phyloP scores from a whole-genome alignment of 2,329 filamentous ascomycete genomes.

The Fusarium piperis region DNA sequence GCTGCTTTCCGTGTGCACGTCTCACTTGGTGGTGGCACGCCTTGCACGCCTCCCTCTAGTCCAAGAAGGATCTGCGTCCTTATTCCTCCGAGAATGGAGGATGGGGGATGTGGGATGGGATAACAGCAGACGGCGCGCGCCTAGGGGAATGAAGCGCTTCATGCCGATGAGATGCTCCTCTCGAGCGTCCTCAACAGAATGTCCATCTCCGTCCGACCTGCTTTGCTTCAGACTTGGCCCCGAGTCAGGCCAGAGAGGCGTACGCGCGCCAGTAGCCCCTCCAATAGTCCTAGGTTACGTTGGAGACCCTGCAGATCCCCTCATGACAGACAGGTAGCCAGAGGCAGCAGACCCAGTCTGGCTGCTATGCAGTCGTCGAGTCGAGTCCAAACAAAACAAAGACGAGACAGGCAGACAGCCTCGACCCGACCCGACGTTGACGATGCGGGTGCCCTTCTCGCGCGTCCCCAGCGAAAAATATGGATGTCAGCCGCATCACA shows the following conservation, averaged over 20 bases:
- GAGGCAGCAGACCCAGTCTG: constrained; percentile 1
- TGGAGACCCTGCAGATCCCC: constrained; percentile 17
- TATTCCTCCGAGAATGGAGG: constrained; percentile 28
- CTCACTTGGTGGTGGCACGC: constrained; percentile 34
- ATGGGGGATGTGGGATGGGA: constrained; percentile 20
- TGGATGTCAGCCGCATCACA: constrained; percentile 24
- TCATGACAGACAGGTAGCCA: background rate
- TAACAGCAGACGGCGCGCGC: background rate
- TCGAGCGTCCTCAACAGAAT: constrained; percentile 24
- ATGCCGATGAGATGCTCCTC: constrained; percentile 10
- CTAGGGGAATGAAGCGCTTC: constrained; percentile 11
- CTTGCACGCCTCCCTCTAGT: constrained; percentile 11
- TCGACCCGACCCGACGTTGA: background rate
- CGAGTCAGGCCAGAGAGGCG: constrained; percentile 20
- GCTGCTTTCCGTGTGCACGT: constrained; percentile 43
- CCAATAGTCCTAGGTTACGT: constrained; percentile 17
- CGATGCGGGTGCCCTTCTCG: background rate
- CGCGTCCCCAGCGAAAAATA: background rate
- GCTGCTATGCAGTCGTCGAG: constrained; percentile 3
- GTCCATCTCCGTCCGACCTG: background rate
- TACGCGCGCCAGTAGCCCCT: constrained; percentile 18
- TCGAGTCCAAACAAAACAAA: constrained; percentile 4
- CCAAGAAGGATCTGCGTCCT: constrained; percentile 36
- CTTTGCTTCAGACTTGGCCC: background rate
- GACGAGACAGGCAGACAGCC: constrained; percentile 1